Evolutionary conservation across 441 rosid species (phyloP).

Genomic region (Brassica balearica): DNA sequence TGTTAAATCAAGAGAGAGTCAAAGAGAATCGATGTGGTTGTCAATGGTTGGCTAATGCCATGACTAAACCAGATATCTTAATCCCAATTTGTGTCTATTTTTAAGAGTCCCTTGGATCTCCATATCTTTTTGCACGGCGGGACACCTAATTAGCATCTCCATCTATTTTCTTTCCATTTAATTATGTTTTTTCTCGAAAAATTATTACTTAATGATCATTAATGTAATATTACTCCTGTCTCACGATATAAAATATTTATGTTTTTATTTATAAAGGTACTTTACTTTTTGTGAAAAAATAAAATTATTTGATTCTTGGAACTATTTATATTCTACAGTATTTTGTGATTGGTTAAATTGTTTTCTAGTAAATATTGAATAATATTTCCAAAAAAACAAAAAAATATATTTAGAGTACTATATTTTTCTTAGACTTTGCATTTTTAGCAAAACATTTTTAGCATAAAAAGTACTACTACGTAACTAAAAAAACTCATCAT

Average conservation of each 20-base stretch:
- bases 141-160: slow-evolving; percentile 25
- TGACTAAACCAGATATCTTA: slow-evolving; percentile 15
- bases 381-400: background rate
- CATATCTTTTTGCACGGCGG: slow-evolving; percentile 16
- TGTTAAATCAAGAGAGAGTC: background rate
- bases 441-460: background rate
- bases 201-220: background rate
- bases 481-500: background rate
- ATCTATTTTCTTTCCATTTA: background rate
- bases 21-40: slow-evolving; percentile 25
- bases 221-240: background rate
- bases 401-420: background rate
- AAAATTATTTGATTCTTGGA: background rate
- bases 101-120: slow-evolving; percentile 22
- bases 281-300: background rate
- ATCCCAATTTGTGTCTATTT: slow-evolving; percentile 32
- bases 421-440: background rate
- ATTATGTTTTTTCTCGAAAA: background rate
- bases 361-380: background rate
- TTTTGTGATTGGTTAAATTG: background rate
- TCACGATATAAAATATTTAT: background rate
- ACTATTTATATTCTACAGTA: background rate
- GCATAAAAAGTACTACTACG: background rate
- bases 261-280: too few species aligned
- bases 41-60: slow-evolving; percentile 23